These are phyloP conservation scores for Saccharomyces hybrid DNA, from an alignment of 1,139 yeast species.

Conservation along the genomic window DNA sequence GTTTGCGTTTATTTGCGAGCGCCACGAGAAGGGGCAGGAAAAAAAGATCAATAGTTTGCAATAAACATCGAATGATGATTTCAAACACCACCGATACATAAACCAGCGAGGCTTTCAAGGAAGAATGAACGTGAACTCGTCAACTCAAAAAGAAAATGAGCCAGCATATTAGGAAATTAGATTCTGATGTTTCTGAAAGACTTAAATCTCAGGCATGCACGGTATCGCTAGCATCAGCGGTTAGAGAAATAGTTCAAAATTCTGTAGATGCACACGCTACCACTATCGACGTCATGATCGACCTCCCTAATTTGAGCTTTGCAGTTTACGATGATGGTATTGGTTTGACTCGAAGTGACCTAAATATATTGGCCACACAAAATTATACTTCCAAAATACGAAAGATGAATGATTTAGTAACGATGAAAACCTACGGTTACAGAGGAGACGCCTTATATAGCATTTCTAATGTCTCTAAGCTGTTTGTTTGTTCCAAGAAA, in stretches of 20 bases:
- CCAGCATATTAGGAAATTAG: constrained; percentile 13
- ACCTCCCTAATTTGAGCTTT: constrained; percentile 36
- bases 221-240: constrained; percentile 30
- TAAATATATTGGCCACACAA: constrained; percentile 36
- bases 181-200: constrained; percentile 12
- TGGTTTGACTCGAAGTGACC: constrained; percentile 48
- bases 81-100: background rate
- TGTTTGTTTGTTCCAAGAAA: constrained; percentile 36
- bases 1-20: background rate
- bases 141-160: constrained; percentile 1
- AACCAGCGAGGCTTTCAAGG: background rate
- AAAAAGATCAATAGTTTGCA: background rate
- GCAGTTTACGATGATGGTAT: constrained; percentile 46
- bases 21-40: background rate
- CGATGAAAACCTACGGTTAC: constrained; percentile 32
- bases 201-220: constrained; percentile 29
- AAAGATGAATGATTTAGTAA: constrained; percentile 26
- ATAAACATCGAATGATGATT: background rate
- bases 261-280: constrained; percentile 50
- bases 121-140: background rate
- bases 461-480: constrained; percentile 34
- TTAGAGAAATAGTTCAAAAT: constrained; percentile 43
- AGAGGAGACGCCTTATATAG: constrained; percentile 45
- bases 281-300: constrained; percentile 36
- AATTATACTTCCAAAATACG: constrained; percentile 44